These are phyloP conservation scores for Pilatotrama ljubarskyi DNA, from an alignment of 768 basidiomycete genomes.

Conservation along the genomic window DNA sequence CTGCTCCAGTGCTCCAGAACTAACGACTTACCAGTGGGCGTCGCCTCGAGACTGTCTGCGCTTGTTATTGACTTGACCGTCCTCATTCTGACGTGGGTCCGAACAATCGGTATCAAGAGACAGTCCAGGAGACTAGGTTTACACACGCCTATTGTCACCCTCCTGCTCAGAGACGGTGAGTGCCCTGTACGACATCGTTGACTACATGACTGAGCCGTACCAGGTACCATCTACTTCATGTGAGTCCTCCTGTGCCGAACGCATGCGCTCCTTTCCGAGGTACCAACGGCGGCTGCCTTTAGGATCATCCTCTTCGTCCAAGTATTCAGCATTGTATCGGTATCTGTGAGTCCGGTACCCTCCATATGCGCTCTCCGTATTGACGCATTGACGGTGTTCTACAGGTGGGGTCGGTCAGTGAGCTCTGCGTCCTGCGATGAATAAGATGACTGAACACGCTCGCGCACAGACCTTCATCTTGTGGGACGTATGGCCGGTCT, in stretches of 20 bases:
- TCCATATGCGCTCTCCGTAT: background rate
- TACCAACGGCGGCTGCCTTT: background rate
- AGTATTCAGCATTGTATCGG: constrained; percentile 10
- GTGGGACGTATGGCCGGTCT: constrained; percentile 19
- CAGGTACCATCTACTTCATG: constrained; percentile 19
- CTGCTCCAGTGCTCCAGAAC: background rate
- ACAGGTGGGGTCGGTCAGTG: constrained; percentile 12
- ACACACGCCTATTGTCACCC: constrained; percentile 13
- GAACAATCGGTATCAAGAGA: constrained; percentile 13
- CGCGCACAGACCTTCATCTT: constrained; percentile 9
- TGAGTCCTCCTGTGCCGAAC: background rate
- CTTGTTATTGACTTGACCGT: constrained; percentile 6
- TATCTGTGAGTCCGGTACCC: background rate
- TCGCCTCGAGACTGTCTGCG: background rate
- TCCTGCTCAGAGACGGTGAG: constrained; percentile 20
- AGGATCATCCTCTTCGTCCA: constrained; percentile 17
- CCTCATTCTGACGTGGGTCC: constrained; percentile 14
- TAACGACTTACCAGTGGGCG: background rate
- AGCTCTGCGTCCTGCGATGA: no score
- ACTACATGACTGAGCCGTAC: background rate
- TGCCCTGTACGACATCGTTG: no score
- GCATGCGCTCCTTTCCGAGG: no score
- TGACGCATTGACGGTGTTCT: background rate
- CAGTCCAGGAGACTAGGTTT: constrained; percentile 13
- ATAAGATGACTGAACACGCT: background rate